Base-by-base conservation (phyloP, 805 yeast species). In the Candida stauntonica region DNA sequence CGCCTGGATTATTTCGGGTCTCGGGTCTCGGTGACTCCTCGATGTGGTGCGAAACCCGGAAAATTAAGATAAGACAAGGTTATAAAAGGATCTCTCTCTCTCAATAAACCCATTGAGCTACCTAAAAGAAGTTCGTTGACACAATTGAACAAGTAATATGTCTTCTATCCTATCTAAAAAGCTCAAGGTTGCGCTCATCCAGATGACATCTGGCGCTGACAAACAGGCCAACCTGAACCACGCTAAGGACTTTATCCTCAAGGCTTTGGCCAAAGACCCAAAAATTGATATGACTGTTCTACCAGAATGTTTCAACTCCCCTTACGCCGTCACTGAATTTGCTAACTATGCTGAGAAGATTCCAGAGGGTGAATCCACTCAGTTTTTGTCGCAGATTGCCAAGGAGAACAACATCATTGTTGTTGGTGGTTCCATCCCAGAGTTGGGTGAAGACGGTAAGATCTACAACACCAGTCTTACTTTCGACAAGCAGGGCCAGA, bases 371-470 rank as follows among this genome's bases (percentile, higher is more conserved):
- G 80, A 77, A 43, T 73, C 81, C 1, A 79, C 91, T 3, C 48
- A 60, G 36, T 73, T 85, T 36, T 64, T 93, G 35, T 70, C 89
- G 1, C 58, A 63, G 1, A 57, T 88, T 47, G 97, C 99, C 14
- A 72, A 72, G 46, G 72, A 79, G 42, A 67, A 79, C 51, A 67
- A 68, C 13, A 74, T 87, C 21, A 74, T 72, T 41, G 64, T 93
- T 29, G 76, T 93, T 33, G 99, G 99, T 14, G 99, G 99, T 12
- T 87, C 97, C 0, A 80, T 88, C 48, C 98, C 99, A 2, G 99
- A 93, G 60, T 54, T 73, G 15, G 57, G 56, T 20, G 65, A 61
- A 16, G 77, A 73, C 33, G 71, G 74, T 38, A 77, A 78, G 47
- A 55, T 79, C 27, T 85, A 78, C 72, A 79, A 89, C 66, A 81